These are phyloP conservation scores for Didymella glomerata DNA, from an alignment of 2,329 filamentous ascomycete genomes.

Conservation along the genomic window DNA sequence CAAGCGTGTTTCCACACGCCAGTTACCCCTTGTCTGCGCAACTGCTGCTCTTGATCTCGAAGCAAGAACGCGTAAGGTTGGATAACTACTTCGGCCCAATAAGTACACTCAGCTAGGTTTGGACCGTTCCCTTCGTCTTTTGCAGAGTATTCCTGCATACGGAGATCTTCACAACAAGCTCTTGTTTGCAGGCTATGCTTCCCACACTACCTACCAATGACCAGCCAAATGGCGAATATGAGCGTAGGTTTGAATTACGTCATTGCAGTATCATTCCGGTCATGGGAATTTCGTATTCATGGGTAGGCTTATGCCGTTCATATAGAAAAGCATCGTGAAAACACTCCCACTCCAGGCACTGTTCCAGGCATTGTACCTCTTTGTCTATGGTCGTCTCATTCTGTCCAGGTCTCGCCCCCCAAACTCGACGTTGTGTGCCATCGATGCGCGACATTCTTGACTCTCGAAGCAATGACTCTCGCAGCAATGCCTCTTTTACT, in stretches of 20 bases:
- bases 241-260: neutral
- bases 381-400: neutral
- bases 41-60: neutral
- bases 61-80: neutral
- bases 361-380: neutral
- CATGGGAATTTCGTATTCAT: neutral
- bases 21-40: neutral
- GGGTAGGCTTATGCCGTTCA: neutral
- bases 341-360: neutral
- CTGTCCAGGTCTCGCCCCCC: neutral
- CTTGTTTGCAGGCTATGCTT: neutral
- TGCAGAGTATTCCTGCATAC: neutral
- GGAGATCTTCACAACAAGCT: neutral
- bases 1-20: neutral
- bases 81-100: too few relatives aligned
- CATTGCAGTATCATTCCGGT: neutral
- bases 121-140: neutral
- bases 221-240: neutral
- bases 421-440: neutral
- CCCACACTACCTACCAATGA: neutral
- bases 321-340: neutral
- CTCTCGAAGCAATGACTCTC: neutral
- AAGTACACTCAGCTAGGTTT: neutral
- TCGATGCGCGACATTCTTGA: neutral
- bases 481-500: neutral